Evolutionary conservation across 1,139 yeast species (phyloP), one percentile per base, ranked within the genome.

Genomic region (Pichia sp.): DNA sequence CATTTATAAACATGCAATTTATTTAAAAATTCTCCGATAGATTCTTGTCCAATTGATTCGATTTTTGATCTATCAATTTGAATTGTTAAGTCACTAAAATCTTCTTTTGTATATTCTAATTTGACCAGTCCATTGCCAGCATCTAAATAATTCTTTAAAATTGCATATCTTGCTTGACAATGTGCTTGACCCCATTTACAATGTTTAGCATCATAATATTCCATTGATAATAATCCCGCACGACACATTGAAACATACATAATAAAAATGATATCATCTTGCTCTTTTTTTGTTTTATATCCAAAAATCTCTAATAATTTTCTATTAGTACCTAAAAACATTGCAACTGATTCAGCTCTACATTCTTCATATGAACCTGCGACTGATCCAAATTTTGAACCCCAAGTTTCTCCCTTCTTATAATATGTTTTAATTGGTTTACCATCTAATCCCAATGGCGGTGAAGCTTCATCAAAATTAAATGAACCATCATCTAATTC

Each of bases 181-280:
- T 87, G 96, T n/a, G 96, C 81, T 67, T 87, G 96, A 31, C 96
- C 96, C 96, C 96, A 87, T 64, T 86, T 86, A 50, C 71, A 68
- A 32, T 87, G 73, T 39, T 67, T 64, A 36, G 96, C 95, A 63
- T 87, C 95, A 87, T 94, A 87, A 63, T 74, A 85, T 62, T 87
- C 95, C 58, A 87, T 71, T 2, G 85, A 90, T 36, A 83, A 59
- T 44, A 87, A 69, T 51, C 96, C 96, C 6, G 96, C 95, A 57
- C 96, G 76, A 29, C 89, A 84, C 96, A 87, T 87, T 53, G 78
- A 78, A 51, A 87, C 67, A 51, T 82, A 83, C 20, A 87, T 86
- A 41, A 84, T 71, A 55, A 74, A 76, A 40, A 76, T 71, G 39
- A 87, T 78, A 52, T 77, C 82, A 33, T 77, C 76, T 56, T 82